Conservation (phyloP, 2,329 filamentous ascomycete species). For the Beauveria pseudobassiana region DNA sequence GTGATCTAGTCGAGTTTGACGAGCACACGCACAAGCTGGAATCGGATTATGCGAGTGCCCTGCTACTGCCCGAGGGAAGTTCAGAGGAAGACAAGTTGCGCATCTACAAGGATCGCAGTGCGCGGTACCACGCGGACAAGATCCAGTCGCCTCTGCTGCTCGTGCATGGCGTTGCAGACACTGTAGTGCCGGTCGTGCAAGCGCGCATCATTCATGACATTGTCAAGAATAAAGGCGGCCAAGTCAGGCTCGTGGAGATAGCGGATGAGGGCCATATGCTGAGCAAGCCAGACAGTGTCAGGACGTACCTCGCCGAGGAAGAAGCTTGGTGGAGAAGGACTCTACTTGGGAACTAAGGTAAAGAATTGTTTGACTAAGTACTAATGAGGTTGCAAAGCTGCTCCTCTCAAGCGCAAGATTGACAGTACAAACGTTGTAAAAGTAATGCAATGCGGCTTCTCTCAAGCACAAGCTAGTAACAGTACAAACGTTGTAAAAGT, state of each 20-base stretch:
- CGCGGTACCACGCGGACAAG: conserved; percentile 38
- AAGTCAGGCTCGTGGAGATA: conserved; percentile 40
- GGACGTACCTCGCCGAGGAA: conserved; percentile 34
- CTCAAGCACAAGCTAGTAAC: background rate
- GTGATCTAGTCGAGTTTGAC: conserved; percentile 38
- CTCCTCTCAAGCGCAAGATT: background rate
- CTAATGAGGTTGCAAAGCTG: background rate
- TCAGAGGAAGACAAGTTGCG: conserved; percentile 30
- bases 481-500: no score
- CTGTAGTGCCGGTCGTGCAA: conserved; percentile 51
- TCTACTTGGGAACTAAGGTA: conserved; percentile 21
- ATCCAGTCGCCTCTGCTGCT: conserved; percentile 45
- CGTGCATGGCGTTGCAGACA: conserved; percentile 48
- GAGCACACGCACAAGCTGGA: conserved; percentile 50
- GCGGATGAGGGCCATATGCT: conserved; percentile 46
- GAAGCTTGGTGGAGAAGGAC: conserved; percentile 40
- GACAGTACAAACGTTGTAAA: no score
- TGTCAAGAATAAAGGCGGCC: conserved; percentile 32
- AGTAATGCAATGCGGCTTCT: no score
- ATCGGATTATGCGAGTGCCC: conserved; percentile 39
- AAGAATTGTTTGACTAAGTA: background rate
- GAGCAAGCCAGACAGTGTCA: conserved; percentile 30
- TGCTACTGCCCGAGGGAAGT: conserved; percentile 31
- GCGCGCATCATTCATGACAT: conserved; percentile 42
- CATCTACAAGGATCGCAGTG: conserved; percentile 39